phyloP scores from a whole-genome alignment of 2,329 filamentous ascomycete species.

The Penicillium brevicompactum region DNA sequence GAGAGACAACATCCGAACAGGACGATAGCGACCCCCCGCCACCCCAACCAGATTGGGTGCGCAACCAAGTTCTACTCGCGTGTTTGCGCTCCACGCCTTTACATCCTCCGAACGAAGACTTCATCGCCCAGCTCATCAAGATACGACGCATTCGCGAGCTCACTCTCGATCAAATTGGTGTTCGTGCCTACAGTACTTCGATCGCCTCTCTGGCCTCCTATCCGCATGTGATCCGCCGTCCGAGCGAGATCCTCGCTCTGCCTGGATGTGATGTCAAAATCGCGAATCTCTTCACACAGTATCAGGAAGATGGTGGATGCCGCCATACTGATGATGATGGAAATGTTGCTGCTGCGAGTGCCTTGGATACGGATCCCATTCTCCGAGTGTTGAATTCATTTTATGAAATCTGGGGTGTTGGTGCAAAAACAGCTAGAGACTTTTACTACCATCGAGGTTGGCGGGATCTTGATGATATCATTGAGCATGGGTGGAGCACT shows the following conservation, averaged over 20 bases:
- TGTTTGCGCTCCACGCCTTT: slow-evolving; percentile 77
- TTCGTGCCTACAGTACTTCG: slow-evolving; percentile 82
- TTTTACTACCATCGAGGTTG: slow-evolving; percentile 78
- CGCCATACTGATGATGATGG: slow-evolving; percentile 48
- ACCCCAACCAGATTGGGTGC: slow-evolving; percentile 69
- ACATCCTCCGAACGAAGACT: slow-evolving; percentile 70
- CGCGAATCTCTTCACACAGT: slow-evolving; percentile 76
- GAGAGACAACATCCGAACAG: slow-evolving; percentile 77
- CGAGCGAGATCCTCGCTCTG: slow-evolving; percentile 54
- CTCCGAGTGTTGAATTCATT: slow-evolving; percentile 70
- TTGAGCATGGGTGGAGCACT: slow-evolving; percentile 76
- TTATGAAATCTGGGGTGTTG: slow-evolving; percentile 91
- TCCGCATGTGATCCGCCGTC: slow-evolving; percentile 57
- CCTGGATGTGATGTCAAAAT: slow-evolving; percentile 84
- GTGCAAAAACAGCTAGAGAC: slow-evolving; percentile 74
- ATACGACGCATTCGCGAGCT: slow-evolving; percentile 73
- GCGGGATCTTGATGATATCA: slow-evolving; percentile 81
- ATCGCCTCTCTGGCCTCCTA: slow-evolving; percentile 86
- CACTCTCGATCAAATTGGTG: slow-evolving; percentile 73
- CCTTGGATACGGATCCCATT: slow-evolving; percentile 65
- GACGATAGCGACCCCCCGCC: slow-evolving; percentile 67
- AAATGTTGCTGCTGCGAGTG: slow-evolving; percentile 63
- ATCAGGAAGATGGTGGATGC: slow-evolving; percentile 50
- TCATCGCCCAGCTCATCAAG: slow-evolving; percentile 72
- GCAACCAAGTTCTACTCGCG: slow-evolving; percentile 67